A percentile compares a stretch with the other conserved stretches of the same genome.
Evolutionary conservation across 2,329 filamentous ascomycete species (phyloP).

Genomic region (Zarea fungicola): DNA sequence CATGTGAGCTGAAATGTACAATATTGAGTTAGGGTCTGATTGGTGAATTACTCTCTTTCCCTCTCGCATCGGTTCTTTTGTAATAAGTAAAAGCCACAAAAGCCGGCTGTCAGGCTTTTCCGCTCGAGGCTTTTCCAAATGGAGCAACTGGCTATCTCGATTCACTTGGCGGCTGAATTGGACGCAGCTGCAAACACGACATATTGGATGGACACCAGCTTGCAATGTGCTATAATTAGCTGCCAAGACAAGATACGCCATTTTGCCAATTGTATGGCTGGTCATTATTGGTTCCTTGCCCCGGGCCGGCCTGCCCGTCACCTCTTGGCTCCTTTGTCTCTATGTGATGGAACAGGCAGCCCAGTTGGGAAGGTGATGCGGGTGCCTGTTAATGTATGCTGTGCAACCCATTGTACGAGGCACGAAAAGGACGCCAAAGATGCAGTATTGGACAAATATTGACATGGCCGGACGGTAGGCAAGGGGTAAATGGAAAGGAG

Average conservation of each 20-base stretch:
- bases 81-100: not conserved
- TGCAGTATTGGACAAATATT: too few relatives aligned
- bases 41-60: too few relatives aligned
- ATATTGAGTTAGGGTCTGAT: not conserved
- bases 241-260: too few relatives aligned
- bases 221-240: conserved; percentile 4
- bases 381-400: not conserved
- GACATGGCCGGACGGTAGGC: too few relatives aligned
- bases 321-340: too few relatives aligned
- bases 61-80: conserved; percentile 4
- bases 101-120: not conserved
- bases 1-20: not conserved
- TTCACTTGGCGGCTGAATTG: conserved; percentile 5
- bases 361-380: conserved; percentile 8
- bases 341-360: not conserved
- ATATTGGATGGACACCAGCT: conserved; percentile 3
- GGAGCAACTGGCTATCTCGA: conserved; percentile 6
- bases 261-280: not conserved
- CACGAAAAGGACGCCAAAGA: too few relatives aligned
- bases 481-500: too few relatives aligned
- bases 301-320: too few relatives aligned
- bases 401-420: not conserved
- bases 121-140: not conserved
- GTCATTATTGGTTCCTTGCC: too few relatives aligned
- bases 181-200: too few relatives aligned